Percentiles rank a stretch among this genome's conserved stretches.
Conservation (phyloP, 345 rosid genomes). For the Dipteronia dyeriana region DNA sequence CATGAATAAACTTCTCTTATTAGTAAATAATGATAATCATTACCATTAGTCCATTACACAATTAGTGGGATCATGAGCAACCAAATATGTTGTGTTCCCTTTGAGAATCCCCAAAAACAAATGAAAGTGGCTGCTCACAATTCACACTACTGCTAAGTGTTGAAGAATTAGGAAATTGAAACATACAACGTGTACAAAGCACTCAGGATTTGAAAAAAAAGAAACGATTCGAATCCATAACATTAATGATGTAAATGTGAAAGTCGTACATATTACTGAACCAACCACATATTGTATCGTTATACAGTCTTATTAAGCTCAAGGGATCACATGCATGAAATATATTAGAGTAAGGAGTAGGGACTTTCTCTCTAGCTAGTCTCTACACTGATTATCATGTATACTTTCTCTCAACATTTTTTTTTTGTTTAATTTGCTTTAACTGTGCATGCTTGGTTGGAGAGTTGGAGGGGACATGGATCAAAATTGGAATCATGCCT, state of each 20-base stretch:
- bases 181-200: too few relatives aligned
- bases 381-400: background rate
- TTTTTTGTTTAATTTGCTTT: background rate
- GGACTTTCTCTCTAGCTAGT: background rate
- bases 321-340: background rate
- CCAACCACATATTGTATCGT: too few relatives aligned
- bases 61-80: constrained; percentile 24
- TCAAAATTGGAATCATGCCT: constrained; percentile 17
- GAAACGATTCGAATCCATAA: too few relatives aligned
- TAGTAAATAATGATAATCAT: constrained; percentile 8
- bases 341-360: background rate
- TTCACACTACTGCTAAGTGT: constrained; percentile 13
- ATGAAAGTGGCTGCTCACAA: constrained; percentile 23
- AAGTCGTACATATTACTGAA: too few relatives aligned
- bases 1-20: constrained; percentile 6
- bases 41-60: constrained; percentile 23
- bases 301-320: too few relatives aligned
- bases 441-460: constrained; percentile 20
- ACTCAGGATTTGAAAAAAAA: too few relatives aligned
- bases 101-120: constrained; percentile 10
- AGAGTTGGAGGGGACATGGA: background rate
- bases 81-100: background rate
- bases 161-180: background rate
- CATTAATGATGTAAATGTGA: too few relatives aligned
- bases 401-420: background rate